Evolutionary conservation across 106 monocot genomes (phyloP), one percentile per base, ranked within the genome.

Genomic region (Posidonia australis): DNA sequence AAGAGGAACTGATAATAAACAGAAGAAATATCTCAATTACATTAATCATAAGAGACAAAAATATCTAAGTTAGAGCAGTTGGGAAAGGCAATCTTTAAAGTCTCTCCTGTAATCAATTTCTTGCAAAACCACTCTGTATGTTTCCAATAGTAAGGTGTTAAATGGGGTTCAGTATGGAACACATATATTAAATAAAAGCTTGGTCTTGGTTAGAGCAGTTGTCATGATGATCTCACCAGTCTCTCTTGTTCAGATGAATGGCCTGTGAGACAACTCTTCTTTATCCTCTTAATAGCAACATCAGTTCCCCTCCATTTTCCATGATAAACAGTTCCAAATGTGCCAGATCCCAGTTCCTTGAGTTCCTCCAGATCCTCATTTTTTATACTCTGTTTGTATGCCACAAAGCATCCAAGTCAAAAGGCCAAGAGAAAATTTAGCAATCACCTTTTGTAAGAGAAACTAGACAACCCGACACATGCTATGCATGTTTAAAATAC

Each of bases 271-370:
- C 76, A 81, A 54, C 76, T 49, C 44, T 81, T 72, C 63, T 72
- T 81, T 42, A 81, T 81, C 64, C 76, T 76, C 71, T 81, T 81
- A 41, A 76, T 81, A 31, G 80, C 80, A 72, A 81, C 80, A 72
- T 81, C 80, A 23, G 76, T 61, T 16, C 80, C 80, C 68, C 80
- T 76, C 80, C 80, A 81, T 58, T 76, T 81, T 59, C 76, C 80
- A 65, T 81, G 72, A 69, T 76, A 81, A 18, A 81, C 80, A 67
- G 80, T 81, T 52, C 80, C 80, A 77, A 81, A 81, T 25, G 80
- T 76, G 43, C 80, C 80, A 43, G 80, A 81, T 68, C 80, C 80
- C n/a, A 81, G 57, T 65, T 81, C 76, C 67, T 67, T 60, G 51
- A 81, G 58, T 47, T 81, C 80, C 44, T 81, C 76, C 44, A 81